phyloP scores from a whole-genome alignment of 1,284 basidiomycete genomes.

The Puccinia polysora region DNA sequence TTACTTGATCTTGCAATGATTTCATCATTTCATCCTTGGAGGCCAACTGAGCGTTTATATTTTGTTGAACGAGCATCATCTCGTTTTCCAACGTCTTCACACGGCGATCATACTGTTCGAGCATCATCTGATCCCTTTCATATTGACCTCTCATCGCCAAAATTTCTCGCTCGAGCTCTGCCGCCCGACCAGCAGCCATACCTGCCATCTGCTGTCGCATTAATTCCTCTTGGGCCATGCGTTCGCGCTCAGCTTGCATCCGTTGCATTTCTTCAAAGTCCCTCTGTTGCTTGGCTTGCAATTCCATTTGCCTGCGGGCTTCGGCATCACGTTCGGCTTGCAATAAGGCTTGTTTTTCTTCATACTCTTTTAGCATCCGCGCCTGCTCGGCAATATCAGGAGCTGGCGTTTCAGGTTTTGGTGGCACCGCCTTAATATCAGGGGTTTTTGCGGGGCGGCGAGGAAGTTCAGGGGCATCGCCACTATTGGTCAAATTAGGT shows the following conservation, averaged over 20 bases:
- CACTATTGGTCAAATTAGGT: conserved; percentile 79
- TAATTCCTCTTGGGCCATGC: conserved; percentile 81
- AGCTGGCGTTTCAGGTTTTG: conserved; percentile 48
- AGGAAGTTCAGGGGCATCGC: conserved; percentile 78
- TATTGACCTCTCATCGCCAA: conserved; percentile 93
- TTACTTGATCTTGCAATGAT: conserved; percentile 94
- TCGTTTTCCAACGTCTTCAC: conserved; percentile 96
- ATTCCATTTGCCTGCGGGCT: conserved; percentile 69
- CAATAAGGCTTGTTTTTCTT: conserved; percentile 83
- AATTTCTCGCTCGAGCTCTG: conserved; percentile 83
- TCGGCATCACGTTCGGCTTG: conserved; percentile 68
- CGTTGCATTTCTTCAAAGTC: conserved; percentile 88
- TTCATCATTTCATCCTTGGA: conserved; percentile 94
- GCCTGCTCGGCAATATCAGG: conserved; percentile 86
- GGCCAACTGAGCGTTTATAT: conserved; percentile 78
- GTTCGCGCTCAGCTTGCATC: conserved; percentile 81
- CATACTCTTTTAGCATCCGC: conserved; percentile 91
- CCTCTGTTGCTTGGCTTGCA: conserved; percentile 72
- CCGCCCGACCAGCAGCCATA: conserved; percentile 57
- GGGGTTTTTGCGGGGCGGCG: conserved; percentile 67
- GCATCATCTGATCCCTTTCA: conserved; percentile 93
- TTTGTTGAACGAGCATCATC: conserved; percentile 69
- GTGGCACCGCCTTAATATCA: conserved; percentile 51
- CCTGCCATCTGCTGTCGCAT: conserved; percentile 63
- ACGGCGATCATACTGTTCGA: conserved; percentile 94